Base-by-base conservation (phyloP, 163 green algal species). In the Chlorella variabilis region DNA sequence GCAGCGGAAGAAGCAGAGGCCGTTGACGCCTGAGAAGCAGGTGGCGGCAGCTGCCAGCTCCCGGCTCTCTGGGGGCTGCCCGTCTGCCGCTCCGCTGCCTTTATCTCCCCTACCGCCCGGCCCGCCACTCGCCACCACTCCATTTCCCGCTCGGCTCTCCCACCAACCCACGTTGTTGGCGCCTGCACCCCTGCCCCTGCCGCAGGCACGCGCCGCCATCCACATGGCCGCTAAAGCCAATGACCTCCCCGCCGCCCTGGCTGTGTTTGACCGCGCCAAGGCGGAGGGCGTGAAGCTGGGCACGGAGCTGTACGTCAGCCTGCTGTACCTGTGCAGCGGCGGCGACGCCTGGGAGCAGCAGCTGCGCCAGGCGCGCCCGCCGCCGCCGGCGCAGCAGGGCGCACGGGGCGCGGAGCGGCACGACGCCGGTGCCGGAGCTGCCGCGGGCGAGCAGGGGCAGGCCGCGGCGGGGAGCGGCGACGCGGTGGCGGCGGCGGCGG, bases 321-420 rank as follows among this genome's bases (percentile, higher is more conserved):
- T 95, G 34, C 71, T 95, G 63, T 95, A 91, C 79, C 75, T 94
- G 27, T 89, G 87, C 45, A 71, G 75, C n/a, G 90, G 89, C 15
- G 88, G 86, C 9, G 89, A 94, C 20, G 63, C 56, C 4, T 95
- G 91, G 91, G 88, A 93, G 61, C 39, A 27, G 0, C 71, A 81
- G 18, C 65, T 84, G 27, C 63, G 61, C 31, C 59, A 38, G 8
- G 7, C 5, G 27, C 7, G 9, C 4, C 59, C 18, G 59, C 59
- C 9, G 59, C 59, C 27, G n/a, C 59, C 4, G 59, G n/a, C 27
- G 59, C 18, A 59, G 63, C 41, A 8, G 83, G 29, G 29, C 73
- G 48, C 45, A 31, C 7, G 49, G 65, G 45, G 11, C 34, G 67
- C 34, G 58, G 67, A 25, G 36, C 83, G 62, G 29, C 86, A 23